phyloP scores from a whole-genome alignment of 495 filamentous ascomycete species.

The Lasiosphaeria miniovina region DNA sequence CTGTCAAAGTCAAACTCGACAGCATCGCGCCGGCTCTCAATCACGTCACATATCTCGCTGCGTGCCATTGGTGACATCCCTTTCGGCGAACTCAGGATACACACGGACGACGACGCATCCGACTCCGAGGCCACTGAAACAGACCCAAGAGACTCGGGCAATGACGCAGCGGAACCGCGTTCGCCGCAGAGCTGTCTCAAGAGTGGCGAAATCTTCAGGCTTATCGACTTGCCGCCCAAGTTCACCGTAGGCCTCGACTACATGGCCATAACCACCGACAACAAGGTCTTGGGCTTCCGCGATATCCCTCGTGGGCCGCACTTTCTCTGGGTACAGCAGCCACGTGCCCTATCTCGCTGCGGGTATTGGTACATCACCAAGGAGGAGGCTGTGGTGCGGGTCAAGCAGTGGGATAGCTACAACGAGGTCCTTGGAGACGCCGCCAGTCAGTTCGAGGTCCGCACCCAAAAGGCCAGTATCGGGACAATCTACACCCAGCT shows the following conservation, averaged over 20 bases:
- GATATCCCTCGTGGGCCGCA: constrained; percentile 58
- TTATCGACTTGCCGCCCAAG: constrained; percentile 38
- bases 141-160: neutral
- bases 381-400: constrained; percentile 38
- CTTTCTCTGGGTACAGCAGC: constrained; percentile 54
- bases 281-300: constrained; percentile 49
- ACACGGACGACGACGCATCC: constrained; percentile 10
- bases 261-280: constrained; percentile 35
- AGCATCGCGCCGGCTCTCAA: constrained; percentile 17
- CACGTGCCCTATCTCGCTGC: constrained; percentile 40
- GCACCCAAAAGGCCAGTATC: constrained; percentile 33
- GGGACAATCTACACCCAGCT: constrained; percentile 36
- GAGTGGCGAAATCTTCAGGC: constrained; percentile 43
- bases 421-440: constrained; percentile 45
- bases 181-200: constrained; percentile 13
- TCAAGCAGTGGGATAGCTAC: constrained; percentile 60
- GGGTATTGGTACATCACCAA: constrained; percentile 58
- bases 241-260: constrained; percentile 48
- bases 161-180: neutral
- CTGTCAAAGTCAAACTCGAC: constrained; percentile 22
- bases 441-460: constrained; percentile 35
- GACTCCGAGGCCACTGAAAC: constrained; percentile 8
- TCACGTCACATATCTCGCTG: constrained; percentile 29
- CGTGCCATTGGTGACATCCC: constrained; percentile 33
- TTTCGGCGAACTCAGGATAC: constrained; percentile 36